These are phyloP conservation scores for Puccinia horiana DNA, from an alignment of 1,284 basidiomycete genomes.

Conservation along the genomic window DNA sequence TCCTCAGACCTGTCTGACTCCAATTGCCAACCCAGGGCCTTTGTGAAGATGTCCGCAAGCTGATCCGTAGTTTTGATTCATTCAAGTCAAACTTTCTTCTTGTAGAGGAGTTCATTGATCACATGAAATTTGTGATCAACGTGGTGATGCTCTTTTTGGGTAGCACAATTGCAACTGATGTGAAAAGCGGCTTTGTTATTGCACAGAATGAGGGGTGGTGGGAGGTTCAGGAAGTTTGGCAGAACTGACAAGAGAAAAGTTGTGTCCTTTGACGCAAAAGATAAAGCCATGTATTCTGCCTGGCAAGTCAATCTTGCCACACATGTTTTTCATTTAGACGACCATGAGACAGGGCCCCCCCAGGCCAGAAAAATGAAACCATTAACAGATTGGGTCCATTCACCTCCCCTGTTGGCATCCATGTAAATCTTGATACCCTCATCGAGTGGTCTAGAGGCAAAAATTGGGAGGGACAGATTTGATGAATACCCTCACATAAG, in stretches of 20 bases:
- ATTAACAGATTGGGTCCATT: not conserved
- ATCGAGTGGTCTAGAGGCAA: not conserved
- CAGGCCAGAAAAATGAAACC: not conserved
- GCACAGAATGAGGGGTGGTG: not conserved
- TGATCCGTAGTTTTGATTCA: not conserved
- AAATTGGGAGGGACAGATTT: not conserved
- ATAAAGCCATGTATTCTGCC: too few species aligned
- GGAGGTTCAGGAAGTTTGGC: not conserved
- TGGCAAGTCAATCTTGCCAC: slow-evolving; percentile 22
- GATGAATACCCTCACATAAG: not conserved
- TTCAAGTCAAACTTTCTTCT: not conserved
- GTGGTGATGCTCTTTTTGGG: slow-evolving; percentile 10
- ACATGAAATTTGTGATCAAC: slow-evolving; percentile 19
- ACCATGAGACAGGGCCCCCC: slow-evolving; percentile 8
- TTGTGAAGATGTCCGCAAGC: slow-evolving; percentile 33
- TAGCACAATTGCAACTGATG: not conserved
- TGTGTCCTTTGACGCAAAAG: not conserved
- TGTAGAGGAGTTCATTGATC: slow-evolving; percentile 14
- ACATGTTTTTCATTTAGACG: slow-evolving; percentile 14
- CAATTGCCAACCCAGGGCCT: slow-evolving; percentile 18
- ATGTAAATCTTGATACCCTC: not conserved
- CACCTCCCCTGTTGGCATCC: slow-evolving; percentile 40
- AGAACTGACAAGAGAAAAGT: not conserved
- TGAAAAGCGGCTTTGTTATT: not conserved
- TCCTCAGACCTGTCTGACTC: not conserved